phyloP scores from a whole-genome alignment of 805 yeast species.

The Cyberlindnera xylosilytica region DNA sequence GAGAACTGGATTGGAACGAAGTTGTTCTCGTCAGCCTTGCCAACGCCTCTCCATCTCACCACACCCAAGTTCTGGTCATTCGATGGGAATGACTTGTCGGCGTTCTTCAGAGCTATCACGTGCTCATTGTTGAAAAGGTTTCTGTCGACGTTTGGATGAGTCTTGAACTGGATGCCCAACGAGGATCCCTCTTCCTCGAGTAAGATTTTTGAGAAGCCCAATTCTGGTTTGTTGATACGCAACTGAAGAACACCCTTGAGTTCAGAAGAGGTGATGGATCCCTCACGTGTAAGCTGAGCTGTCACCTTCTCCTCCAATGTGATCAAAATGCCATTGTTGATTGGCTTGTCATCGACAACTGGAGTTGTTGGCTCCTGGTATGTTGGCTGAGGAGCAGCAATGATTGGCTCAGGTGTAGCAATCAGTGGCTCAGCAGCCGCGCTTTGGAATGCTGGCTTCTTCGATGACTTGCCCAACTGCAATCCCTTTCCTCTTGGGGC shows the following conservation, averaged over 20 bases:
- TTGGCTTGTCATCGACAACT: slow-evolving; percentile 28
- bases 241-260: slow-evolving; percentile 89
- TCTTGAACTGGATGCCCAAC: slow-evolving; percentile 66
- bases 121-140: slow-evolving; percentile 53
- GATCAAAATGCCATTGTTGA: slow-evolving; percentile 76
- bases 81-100: slow-evolving; percentile 79
- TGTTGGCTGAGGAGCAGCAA: slow-evolving; percentile 3
- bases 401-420: slow-evolving; percentile 27
- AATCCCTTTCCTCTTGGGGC: slow-evolving; percentile 64
- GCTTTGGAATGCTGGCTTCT: slow-evolving; percentile 21
- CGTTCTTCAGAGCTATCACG: slow-evolving; percentile 72
- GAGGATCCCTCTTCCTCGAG: slow-evolving; percentile 44
- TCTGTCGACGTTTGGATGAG: slow-evolving; percentile 95
- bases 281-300: slow-evolving; percentile 82
- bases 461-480: slow-evolving; percentile 61
- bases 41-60: slow-evolving; percentile 84
- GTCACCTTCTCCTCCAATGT: slow-evolving; percentile 72
- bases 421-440: slow-evolving; percentile 31
- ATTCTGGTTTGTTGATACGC: slow-evolving; percentile 73
- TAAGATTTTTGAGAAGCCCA: slow-evolving; percentile 63
- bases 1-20: slow-evolving; percentile 69
- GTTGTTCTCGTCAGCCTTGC: slow-evolving; percentile 52
- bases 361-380: slow-evolving; percentile 5
- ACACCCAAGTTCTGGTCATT: slow-evolving; percentile 90
- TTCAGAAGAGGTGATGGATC: slow-evolving; percentile 65